Evolutionary conservation across 768 basidiomycete species (phyloP).

Genomic region (Fomitopsis serialis): DNA sequence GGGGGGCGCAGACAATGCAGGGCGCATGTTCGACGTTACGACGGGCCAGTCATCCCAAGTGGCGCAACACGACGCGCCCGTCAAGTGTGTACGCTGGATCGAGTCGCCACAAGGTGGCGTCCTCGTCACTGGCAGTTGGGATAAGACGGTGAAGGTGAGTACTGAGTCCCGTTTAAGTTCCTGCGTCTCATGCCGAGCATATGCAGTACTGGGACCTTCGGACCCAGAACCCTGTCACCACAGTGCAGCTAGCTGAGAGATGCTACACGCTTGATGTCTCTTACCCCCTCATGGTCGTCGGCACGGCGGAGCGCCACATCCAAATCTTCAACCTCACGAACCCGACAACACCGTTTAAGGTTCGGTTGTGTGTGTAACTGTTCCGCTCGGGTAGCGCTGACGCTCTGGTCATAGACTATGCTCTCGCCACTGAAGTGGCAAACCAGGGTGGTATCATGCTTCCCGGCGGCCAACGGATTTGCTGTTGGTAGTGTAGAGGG

Average conservation of each 20-base stretch:
- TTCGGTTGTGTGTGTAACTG: conserved; percentile 17
- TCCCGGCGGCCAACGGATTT: conserved; percentile 73
- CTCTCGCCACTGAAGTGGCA: conserved; percentile 91
- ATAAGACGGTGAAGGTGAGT: conserved; percentile 89
- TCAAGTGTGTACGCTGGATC: conserved; percentile 78
- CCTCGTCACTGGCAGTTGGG: conserved; percentile 94
- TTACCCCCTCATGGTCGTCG: conserved; percentile 84
- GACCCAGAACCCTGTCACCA: conserved; percentile 66
- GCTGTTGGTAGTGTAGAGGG: conserved; percentile 87
- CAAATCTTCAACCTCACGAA: conserved; percentile 85
- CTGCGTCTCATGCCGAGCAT: neutral
- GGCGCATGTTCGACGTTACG: conserved; percentile 85
- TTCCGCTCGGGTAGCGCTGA: neutral
- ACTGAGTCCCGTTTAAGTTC: no score
- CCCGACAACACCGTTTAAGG: conserved; percentile 77
- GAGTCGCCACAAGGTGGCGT: conserved; percentile 72
- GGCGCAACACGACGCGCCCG: conserved; percentile 86
- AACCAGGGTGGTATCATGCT: conserved; percentile 81
- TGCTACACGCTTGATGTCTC: conserved; percentile 85
- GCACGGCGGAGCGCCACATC: conserved; percentile 89
- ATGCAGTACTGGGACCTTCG: conserved; percentile 90
- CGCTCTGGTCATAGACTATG: conserved; percentile 48
- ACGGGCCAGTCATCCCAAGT: conserved; percentile 81
- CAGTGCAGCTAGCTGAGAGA: conserved; percentile 81
- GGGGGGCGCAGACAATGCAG: conserved; percentile 92